A percentile compares a stretch with the other conserved stretches of the same genome.
Evolutionary conservation across 164 flowering plant species (phyloP).

Genomic region (Vitis riparia): DNA sequence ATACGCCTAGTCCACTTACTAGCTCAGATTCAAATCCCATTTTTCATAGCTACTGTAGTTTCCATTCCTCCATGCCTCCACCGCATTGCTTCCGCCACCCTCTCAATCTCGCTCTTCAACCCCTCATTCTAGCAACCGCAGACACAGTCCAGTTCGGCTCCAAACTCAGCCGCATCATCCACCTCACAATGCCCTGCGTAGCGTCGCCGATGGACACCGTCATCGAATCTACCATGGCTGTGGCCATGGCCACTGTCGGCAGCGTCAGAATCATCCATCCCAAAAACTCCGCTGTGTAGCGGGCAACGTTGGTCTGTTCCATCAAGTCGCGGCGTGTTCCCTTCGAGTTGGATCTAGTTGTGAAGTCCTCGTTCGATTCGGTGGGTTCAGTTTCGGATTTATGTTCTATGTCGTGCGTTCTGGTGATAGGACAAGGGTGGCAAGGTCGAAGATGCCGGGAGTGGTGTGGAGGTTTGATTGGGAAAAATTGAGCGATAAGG

Average conservation of each 20-base stretch:
- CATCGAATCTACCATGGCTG: conserved; percentile 82
- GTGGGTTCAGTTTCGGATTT: conserved; percentile 43
- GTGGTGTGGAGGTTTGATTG: conserved; percentile 52
- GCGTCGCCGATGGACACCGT: conserved; percentile 97
- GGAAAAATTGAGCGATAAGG: conserved; percentile 37
- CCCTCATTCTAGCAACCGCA: conserved; percentile 20
- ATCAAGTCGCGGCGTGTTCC: conserved; percentile 73
- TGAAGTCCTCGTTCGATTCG: conserved; percentile 41
- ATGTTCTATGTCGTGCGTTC: conserved; percentile 32
- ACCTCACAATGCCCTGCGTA: conserved; percentile 70
- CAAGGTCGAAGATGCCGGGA: conserved; percentile 54
- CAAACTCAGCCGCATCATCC: conserved; percentile 59
- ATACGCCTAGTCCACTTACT: no score
- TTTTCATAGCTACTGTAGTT: no score
- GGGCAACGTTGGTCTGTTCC: conserved; percentile 50
- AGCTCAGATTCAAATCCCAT: no score
- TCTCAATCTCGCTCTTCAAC: no score
- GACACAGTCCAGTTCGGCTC: conserved; percentile 69
- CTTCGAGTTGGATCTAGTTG: conserved; percentile 43
- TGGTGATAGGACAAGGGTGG: conserved; percentile 57
- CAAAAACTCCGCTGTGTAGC: conserved; percentile 51
- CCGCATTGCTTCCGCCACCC: no score
- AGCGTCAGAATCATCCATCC: conserved; percentile 80
- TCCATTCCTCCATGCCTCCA: no score
- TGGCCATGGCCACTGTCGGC: conserved; percentile 85